phyloP scores from a whole-genome alignment of 2,329 filamentous ascomycete species.

The Trichoderma breve region DNA sequence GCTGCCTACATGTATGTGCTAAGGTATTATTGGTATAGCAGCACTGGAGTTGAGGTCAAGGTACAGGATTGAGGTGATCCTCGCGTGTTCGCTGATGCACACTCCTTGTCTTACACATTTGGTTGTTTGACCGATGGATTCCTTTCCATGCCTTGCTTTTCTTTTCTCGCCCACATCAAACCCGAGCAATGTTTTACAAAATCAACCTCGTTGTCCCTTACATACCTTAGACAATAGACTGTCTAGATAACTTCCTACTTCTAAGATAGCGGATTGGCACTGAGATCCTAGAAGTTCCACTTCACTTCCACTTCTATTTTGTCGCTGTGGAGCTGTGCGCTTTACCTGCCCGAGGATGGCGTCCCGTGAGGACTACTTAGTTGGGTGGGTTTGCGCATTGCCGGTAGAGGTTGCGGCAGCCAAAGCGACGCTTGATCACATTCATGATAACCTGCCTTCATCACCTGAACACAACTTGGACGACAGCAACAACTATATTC shows the following conservation, averaged over 20 bases:
- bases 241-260: neutral
- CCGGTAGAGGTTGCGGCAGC: conserved; percentile 6
- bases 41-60: no score
- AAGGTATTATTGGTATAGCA: neutral
- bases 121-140: neutral
- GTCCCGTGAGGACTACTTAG: neutral
- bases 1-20: neutral
- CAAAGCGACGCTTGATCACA: conserved; percentile 1
- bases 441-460: neutral
- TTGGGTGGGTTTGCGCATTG: conserved; percentile 9
- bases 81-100: neutral
- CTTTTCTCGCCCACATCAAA: conserved; percentile 1
- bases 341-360: neutral
- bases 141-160: neutral
- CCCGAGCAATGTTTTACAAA: neutral
- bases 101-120: neutral
- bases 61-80: neutral
- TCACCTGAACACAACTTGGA: neutral
- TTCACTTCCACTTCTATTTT: no score
- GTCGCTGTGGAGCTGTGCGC: neutral
- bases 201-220: neutral
- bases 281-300: neutral
- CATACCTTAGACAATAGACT: neutral
- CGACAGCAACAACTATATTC: conserved; percentile 5
- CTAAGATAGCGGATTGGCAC: neutral